Conservation (phyloP, 176 grass and related monocot species). For the Aegilops tauschii region DNA sequence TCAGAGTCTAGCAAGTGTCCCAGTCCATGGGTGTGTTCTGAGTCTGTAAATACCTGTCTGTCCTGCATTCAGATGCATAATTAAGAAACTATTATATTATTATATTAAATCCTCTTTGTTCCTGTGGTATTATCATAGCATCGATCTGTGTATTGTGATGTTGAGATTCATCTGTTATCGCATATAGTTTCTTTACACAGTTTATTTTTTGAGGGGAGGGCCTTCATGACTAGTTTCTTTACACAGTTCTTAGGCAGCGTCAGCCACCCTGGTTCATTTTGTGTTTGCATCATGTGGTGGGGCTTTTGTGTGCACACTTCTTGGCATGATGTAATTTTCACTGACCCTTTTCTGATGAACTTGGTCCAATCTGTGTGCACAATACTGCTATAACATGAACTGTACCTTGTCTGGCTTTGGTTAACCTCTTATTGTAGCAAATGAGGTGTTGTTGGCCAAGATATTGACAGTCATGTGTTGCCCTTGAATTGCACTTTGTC, state of each 20-base stretch:
- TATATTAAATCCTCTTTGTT: neutral
- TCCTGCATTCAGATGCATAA: conserved; percentile 25
- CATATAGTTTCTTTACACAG: no score
- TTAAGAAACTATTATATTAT: conserved; percentile 10
- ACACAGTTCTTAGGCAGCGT: neutral
- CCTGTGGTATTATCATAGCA: neutral
- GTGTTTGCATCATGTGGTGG: neutral
- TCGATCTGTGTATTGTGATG: neutral
- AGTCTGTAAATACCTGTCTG: conserved; percentile 41
- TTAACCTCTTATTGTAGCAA: neutral
- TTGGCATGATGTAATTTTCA: neutral
- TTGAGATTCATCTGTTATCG: neutral
- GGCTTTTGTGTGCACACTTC: neutral
- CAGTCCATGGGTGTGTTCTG: conserved; percentile 8
- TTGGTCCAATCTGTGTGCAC: neutral
- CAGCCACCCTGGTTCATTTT: neutral
- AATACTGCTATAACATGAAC: no score
- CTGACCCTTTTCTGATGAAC: neutral
- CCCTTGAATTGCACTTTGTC: neutral
- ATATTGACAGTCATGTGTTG: neutral
- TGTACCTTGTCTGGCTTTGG: neutral
- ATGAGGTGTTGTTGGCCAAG: neutral
- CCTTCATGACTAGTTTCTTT: no score
- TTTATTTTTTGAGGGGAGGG: no score
- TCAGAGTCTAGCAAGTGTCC: neutral